Evolutionary conservation across 192 early-diverging fungal genomes (phyloP).

Genomic region (Backusella sp.): DNA sequence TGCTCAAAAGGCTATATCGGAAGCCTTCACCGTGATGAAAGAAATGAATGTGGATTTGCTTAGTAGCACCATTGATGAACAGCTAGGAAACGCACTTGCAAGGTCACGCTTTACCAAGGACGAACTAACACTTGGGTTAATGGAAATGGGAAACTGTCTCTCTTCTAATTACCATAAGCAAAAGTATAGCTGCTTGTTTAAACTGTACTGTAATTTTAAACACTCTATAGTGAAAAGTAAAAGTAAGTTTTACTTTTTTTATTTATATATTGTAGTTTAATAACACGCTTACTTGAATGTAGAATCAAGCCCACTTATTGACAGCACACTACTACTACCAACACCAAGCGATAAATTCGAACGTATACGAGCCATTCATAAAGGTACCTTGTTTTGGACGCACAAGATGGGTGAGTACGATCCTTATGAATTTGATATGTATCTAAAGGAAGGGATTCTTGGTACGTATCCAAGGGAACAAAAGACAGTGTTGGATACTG

Average conservation of each 20-base stretch:
- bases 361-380: neutral
- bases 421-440: constrained; percentile 11
- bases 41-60: neutral
- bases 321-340: neutral
- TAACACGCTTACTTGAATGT: neutral
- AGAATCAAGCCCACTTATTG: constrained; percentile 13
- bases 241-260: neutral
- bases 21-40: constrained; percentile 2
- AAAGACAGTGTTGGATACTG: constrained; percentile 25
- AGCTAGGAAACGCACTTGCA: constrained; percentile 14
- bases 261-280: neutral
- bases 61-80: neutral
- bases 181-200: neutral
- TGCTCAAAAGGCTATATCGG: neutral
- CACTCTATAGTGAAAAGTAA: neutral
- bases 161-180: neutral
- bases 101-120: constrained; percentile 10
- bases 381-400: constrained; percentile 15
- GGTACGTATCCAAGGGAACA: constrained; percentile 18
- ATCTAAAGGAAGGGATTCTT: constrained; percentile 17
- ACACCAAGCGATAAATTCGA: constrained; percentile 5
- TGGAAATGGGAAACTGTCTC: constrained; percentile 9
- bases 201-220: neutral
- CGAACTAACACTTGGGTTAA: constrained; percentile 16
- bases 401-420: constrained; percentile 1